Evolutionary conservation across 306 rosid genomes (phyloP), one percentile per base, ranked within the genome.

Genomic region (Lathyrus oleraceus): DNA sequence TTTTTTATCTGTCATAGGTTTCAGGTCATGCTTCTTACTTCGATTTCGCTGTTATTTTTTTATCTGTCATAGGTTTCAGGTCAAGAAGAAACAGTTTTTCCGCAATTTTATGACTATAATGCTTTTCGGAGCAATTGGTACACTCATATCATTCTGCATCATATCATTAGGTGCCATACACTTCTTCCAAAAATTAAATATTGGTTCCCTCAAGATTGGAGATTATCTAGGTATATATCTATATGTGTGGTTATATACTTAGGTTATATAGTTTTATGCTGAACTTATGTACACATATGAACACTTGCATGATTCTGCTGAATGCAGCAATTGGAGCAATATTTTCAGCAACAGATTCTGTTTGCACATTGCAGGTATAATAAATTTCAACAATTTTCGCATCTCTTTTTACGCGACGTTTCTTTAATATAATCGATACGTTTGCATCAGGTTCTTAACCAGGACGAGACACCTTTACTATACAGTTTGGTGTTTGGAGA

Each of bases 401-500:
- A 0, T 36, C 4, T 47, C 8, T 1, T 35, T 28, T 5, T 19
- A 64, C 9, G 61, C 12, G 62, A 8, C 38, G 20, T 39, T 62
- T 63, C 7, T 21, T 51, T 38, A 10, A 62, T 48, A 1, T 16
- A 70, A 25, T 5, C 51, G 52, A 53, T 67, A 4, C 40, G 4
- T 2, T 68, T 58, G 75, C 51, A 23, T 79, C 84, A 91, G 97
- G 96, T 91, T 83, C 96, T 91, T 78, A 86, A 91, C 86, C 97
- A 89, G 69, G 97, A 89, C 61, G 92, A 86, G 82, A 91, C 97
- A 54, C 95, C 95, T 30, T 80, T 84, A 36, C 73, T 89, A 8
- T 87, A 91, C 88, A 91, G 97, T 74, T 64, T 94, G 69, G 99
- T 94, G 45, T 95, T 95, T 65, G 99, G 97, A 54, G 99, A 95